phyloP scores from a whole-genome alignment of 768 basidiomycete species.

The Xerocomus brunneocitrinus region DNA sequence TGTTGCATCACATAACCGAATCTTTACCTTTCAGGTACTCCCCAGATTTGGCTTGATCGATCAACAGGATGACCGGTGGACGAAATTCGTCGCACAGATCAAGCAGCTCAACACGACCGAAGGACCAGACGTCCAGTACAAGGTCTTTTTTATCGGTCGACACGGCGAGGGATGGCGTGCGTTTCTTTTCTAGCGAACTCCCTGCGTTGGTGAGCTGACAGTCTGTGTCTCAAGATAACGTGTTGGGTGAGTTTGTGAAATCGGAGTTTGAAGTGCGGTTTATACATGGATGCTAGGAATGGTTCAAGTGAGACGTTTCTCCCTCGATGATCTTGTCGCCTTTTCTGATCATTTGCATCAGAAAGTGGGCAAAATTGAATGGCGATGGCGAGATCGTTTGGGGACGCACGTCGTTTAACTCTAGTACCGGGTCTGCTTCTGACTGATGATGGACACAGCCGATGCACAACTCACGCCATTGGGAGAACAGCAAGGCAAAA shows the following conservation, averaged over 20 bases:
- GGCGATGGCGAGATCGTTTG: constrained; percentile 64
- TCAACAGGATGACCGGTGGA: constrained; percentile 46
- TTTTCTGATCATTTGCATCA: constrained; percentile 19
- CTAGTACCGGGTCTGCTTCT: not conserved
- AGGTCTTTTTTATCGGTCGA: constrained; percentile 60
- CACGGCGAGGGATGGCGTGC: constrained; percentile 59
- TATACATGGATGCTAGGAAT: constrained; percentile 32
- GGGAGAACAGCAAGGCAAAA: constrained; percentile 53
- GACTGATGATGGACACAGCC: constrained; percentile 6
- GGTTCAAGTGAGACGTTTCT: constrained; percentile 50
- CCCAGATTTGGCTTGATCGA: constrained; percentile 36
- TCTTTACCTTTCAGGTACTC: constrained; percentile 13
- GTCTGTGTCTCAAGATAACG: constrained; percentile 48
- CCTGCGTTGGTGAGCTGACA: not conserved
- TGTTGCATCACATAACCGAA: not conserved
- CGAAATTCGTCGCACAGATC: constrained; percentile 37
- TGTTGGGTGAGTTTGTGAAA: constrained; percentile 41
- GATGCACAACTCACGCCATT: constrained; percentile 52
- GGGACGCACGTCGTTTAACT: constrained; percentile 54
- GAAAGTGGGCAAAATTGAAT: constrained; percentile 59
- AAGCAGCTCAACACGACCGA: constrained; percentile 30
- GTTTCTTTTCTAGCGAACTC: not conserved
- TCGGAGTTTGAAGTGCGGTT: too few species aligned
- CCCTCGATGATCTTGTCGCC: too few species aligned
- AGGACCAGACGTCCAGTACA: constrained; percentile 27